Base-by-base conservation (phyloP, 345 rosid genomes). In the Turritis glabra region DNA sequence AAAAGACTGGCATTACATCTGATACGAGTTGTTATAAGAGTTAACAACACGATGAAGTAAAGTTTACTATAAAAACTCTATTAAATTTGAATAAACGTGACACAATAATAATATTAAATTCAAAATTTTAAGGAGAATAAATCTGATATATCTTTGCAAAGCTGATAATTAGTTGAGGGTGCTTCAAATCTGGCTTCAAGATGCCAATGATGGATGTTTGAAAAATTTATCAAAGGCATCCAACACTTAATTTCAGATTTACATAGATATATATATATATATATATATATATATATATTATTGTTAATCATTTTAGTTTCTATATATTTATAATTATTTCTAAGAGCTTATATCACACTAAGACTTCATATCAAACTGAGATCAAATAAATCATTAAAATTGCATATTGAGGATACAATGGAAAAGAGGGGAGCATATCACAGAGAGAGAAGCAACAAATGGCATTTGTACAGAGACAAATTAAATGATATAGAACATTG, bases 401-500 rank as follows among this genome's bases (percentile, higher is more conserved):
- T 62, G 62, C 54, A 41, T 21, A 35, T 63, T 53, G 55, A 29
- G 44, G 2, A 41, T 72, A 63, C 52, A 62, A 23, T 5, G 51
- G 7, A n/a, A 25, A 62, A 40, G 52, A 2, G 66, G n/a, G 21
- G 51, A 41, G 14, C 15, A 40, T 29, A 62, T 4, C 23, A 64
- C 26, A 64, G 7, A 56, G 13, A 64, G 48, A 14, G 64, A 10
- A 14, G 18, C 40, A 60, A 75, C 63, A 40, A 50, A 75, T 17
- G 69, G 63, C 74, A 75, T 67, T 9, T 38, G 62, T 67, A 59
- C 37, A 75, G 23, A 75, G 43, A 56, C 33, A 55, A 68, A 67
- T 75, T 50, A 40, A 67, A 51, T 21, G 68, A 75, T 67, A 59
- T 67, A 40, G 5, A 75, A 75, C 73, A 75, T 58, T 51, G 68